Evolutionary conservation across 306 rosid species (phyloP).

Genomic region (Sesbania bispinosa): DNA sequence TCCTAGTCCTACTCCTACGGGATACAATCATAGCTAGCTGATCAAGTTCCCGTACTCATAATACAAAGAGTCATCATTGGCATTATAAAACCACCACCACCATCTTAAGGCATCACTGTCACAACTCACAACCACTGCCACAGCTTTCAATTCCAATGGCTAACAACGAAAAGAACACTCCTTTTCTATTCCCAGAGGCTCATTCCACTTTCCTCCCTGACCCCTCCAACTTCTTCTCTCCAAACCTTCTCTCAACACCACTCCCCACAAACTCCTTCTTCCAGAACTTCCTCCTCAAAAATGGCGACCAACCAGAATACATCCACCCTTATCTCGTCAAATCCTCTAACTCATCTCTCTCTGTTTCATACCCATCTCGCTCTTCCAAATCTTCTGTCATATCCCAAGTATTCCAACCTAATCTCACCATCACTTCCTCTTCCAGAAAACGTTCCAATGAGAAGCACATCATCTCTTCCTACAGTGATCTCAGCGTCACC

Average conservation of each 20-base stretch:
- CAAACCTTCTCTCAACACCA: conserved; percentile 54
- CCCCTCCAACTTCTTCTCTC: conserved; percentile 77
- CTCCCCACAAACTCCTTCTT: conserved; percentile 93
- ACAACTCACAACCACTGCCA: no score
- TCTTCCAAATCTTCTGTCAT: conserved; percentile 36
- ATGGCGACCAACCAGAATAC: conserved; percentile 81
- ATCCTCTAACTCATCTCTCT: conserved; percentile 63
- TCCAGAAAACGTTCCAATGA: conserved; percentile 25
- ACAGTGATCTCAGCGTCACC: conserved; percentile 67
- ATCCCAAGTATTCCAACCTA: conserved; percentile 57
- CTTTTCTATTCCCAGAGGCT: conserved; percentile 58
- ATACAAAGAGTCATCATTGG: no score
- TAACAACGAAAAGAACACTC: background rate
- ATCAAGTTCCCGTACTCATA: no score
- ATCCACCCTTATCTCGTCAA: conserved; percentile 80
- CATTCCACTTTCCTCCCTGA: conserved; percentile 76
- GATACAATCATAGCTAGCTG: no score
- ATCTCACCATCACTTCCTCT: conserved; percentile 60
- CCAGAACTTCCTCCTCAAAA: conserved; percentile 72
- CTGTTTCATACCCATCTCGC: no score
- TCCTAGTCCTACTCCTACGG: no score
- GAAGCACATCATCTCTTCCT: conserved; percentile 57
- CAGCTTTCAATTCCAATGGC: background rate
- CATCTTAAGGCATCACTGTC: no score
- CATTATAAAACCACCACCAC: no score